Evolutionary conservation across 83 land plant species (phyloP), one percentile per base, ranked within the genome.

Genomic region (Picea abies): DNA sequence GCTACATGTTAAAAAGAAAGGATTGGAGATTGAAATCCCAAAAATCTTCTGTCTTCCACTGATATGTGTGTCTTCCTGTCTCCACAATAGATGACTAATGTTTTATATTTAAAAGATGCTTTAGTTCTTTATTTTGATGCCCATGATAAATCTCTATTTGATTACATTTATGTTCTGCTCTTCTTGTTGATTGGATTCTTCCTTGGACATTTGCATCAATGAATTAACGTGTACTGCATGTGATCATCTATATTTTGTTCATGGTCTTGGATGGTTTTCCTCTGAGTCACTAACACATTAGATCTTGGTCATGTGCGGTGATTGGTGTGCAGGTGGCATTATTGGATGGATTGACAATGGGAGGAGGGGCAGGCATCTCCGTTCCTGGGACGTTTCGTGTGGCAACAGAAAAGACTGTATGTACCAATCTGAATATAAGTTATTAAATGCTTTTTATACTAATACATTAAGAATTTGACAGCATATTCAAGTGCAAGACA

Each of bases 281-380:
- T 72, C 44, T n/a, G 7, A 72, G 14, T 44, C 14, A 11, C 52
- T n/a, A 41, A 72, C 14, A 44, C 56, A 44, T 72, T 44, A 72
- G 25, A 20, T 44, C 47, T 72, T 72, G 20, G 23, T 20, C 25
- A 41, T 44, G n/a, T 41, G 7, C 10, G 76, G n/a, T 72, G 4
- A 19, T 39, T 39, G 49, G 84, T 79, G 71, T 82, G 35, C 72
- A 95, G 97, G 95, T 95, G 84, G 91, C 97, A 41, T 82, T 95
- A n/a, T 80, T 95, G 87, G 90, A 95, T 89, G 97, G 97, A 49
- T 86, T 93, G 56, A 89, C 88, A 16, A 95, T 95, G 97, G 97
- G 97, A 16, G 93, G 91, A 72, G 97, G 97, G 20, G 93, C 84
- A 58, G 97, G 97, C 44, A 83, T 95, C 80, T 85, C 94, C 4